These are phyloP conservation scores for Penicillium herquei DNA, from an alignment of 495 filamentous ascomycete species.

Conservation along the genomic window DNA sequence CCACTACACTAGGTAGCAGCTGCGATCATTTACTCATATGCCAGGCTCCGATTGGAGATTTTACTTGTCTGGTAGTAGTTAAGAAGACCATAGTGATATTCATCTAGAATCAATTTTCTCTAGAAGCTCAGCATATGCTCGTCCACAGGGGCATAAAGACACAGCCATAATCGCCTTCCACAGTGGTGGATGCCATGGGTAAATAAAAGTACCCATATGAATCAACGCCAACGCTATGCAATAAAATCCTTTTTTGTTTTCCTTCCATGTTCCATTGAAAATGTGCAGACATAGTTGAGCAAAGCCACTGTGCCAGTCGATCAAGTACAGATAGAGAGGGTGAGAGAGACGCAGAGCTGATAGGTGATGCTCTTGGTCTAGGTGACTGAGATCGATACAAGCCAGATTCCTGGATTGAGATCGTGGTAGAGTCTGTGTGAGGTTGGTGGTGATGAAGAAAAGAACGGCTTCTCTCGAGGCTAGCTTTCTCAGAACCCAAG, in stretches of 20 bases:
- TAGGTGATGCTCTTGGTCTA: neutral
- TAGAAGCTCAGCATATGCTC: slow-evolving; percentile 3
- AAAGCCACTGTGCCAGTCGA: slow-evolving; percentile 5
- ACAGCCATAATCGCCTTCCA: slow-evolving; percentile 8
- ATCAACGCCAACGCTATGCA: slow-evolving; percentile 48
- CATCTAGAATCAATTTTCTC: neutral
- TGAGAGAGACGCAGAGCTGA: neutral
- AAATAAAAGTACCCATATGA: slow-evolving; percentile 1
- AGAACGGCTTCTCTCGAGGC: neutral
- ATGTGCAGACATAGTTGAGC: slow-evolving; percentile 9
- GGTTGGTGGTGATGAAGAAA: no score
- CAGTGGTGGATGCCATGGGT: slow-evolving; percentile 1
- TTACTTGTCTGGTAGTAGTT: neutral
- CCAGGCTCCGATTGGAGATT: neutral
- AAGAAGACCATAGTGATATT: slow-evolving; percentile 1
- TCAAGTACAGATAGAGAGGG: slow-evolving; percentile 1
- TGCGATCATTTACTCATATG: no score
- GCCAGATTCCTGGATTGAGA: no score
- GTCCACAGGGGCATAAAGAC: slow-evolving; percentile 10
- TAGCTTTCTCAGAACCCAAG: slow-evolving; percentile 33
- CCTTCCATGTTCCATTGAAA: slow-evolving; percentile 13
- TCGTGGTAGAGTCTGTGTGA: no score
- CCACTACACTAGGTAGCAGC: no score
- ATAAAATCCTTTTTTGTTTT: slow-evolving; percentile 13
- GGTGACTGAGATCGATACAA: no score